Evolutionary conservation across 225 moss, liverwort and hornwort genomes (phyloP).

Genomic region (Bryoerythrophyllum caledonicum): DNA sequence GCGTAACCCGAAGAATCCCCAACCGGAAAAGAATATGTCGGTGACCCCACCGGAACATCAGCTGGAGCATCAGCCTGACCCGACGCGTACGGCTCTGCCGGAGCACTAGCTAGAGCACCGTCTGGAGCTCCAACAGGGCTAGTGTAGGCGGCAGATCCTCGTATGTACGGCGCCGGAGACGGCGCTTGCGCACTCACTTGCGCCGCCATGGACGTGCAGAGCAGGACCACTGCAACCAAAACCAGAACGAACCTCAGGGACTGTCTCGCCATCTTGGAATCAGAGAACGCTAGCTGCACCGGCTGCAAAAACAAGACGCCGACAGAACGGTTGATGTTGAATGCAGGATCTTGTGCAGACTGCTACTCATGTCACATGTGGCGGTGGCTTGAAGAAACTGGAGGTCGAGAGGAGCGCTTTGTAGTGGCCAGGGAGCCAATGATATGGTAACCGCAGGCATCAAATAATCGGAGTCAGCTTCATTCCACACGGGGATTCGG

Average conservation of each 20-base stretch:
- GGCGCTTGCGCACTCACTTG: conserved; percentile 26
- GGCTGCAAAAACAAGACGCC: no score
- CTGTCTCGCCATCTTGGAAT: conserved; percentile 28
- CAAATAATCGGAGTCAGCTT: no score
- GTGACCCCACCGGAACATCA: conserved; percentile 10
- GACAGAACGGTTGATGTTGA: not conserved
- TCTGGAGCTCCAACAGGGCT: not conserved
- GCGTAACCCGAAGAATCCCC: conserved; percentile 13
- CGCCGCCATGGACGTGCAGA: conserved; percentile 4
- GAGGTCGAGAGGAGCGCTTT: not conserved
- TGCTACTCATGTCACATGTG: not conserved
- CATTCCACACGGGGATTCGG: not conserved
- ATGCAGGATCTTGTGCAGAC: not conserved
- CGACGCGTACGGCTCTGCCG: no score
- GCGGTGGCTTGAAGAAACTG: not conserved
- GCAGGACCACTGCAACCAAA: not conserved
- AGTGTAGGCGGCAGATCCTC: not conserved
- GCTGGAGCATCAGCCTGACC: no score
- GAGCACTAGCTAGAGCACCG: no score
- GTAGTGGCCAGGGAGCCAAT: not conserved
- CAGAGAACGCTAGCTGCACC: not conserved
- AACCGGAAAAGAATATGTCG: not conserved
- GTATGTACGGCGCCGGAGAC: conserved; percentile 8
- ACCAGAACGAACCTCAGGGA: conserved; percentile 13
- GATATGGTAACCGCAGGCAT: not conserved